phyloP scores from a whole-genome alignment of 768 basidiomycete genomes.

The Phaeotremella fagi region DNA sequence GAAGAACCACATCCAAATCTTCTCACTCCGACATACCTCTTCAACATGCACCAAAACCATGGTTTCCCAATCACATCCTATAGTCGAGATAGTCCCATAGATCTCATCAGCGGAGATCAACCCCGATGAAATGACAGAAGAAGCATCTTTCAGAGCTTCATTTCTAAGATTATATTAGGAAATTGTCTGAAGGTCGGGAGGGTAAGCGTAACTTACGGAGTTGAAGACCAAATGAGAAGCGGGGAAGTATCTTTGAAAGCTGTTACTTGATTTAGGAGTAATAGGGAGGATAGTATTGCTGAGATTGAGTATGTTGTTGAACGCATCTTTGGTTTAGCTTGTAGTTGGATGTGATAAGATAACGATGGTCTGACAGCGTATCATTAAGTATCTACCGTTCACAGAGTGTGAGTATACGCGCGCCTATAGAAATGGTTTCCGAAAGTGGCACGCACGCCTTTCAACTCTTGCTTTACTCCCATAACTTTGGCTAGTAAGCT shows the following conservation, averaged over 20 bases:
- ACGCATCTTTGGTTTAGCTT: conserved; percentile 2
- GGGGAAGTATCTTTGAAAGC: conserved; percentile 40
- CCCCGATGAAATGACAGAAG: conserved; percentile 22
- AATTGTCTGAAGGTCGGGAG: not conserved
- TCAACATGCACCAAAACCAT: conserved; percentile 32
- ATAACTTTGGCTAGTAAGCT: too few species aligned
- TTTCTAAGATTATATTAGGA: conserved; percentile 9
- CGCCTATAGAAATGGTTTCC: not conserved
- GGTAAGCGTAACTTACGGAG: conserved; percentile 20
- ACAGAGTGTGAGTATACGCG: not conserved
- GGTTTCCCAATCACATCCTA: conserved; percentile 39
- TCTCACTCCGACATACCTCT: too few species aligned
- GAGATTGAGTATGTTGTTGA: conserved; percentile 5
- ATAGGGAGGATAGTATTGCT: conserved; percentile 1
- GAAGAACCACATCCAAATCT: too few species aligned
- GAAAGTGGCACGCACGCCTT: not conserved
- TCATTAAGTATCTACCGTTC: too few species aligned
- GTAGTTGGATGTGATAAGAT: not conserved
- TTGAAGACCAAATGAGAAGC: conserved; percentile 33
- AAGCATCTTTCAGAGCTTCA: conserved; percentile 18
- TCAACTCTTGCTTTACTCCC: too few species aligned
- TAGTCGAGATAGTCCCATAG: conserved; percentile 22
- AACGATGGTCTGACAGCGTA: too few species aligned
- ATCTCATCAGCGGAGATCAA: conserved; percentile 33
- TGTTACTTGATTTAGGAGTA: conserved; percentile 12